Percentiles rank a stretch among this genome's conserved stretches.
These are phyloP conservation scores for Cinchona pubescens DNA, from an alignment of 257 asterid genomes.

Conservation along the genomic window DNA sequence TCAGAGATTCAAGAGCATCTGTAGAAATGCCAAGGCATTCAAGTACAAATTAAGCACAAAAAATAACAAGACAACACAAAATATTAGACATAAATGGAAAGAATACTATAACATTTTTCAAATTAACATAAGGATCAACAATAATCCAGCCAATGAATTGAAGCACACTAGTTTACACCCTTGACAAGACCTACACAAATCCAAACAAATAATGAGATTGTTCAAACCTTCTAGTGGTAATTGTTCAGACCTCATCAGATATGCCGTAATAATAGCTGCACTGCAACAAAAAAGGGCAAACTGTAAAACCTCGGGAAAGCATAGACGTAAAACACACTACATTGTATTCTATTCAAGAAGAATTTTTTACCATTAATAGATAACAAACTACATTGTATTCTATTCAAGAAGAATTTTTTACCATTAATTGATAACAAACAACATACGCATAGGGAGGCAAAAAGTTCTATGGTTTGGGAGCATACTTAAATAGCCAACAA, in stretches of 20 bases:
- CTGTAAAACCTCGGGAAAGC: slow-evolving; percentile 49
- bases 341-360: neutral
- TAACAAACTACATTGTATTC: neutral
- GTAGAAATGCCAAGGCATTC: slow-evolving; percentile 17
- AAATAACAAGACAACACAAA: neutral
- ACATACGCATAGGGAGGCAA: neutral
- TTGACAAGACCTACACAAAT: slow-evolving; percentile 20
- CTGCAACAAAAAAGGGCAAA: slow-evolving; percentile 73
- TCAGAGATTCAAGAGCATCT: slow-evolving; percentile 88
- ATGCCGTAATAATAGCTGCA: slow-evolving; percentile 85
- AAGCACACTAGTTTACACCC: slow-evolving; percentile 18
- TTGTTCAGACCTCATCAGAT: slow-evolving; percentile 91
- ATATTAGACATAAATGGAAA: neutral
- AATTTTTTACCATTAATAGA: neutral
- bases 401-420: neutral
- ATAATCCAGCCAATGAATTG: slow-evolving; percentile 12
- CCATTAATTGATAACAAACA: neutral
- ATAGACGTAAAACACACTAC: neutral
- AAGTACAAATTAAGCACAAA: slow-evolving; percentile 1
- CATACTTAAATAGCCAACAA: neutral
- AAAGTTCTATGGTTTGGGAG: neutral
- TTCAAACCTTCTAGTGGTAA: slow-evolving; percentile 76
- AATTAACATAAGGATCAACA: slow-evolving; percentile 18
- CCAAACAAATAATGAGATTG: slow-evolving; percentile 23
- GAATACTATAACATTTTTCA: neutral